These are phyloP conservation scores for Anaeramoeba flamelloides DNA, from an alignment of 78 protist species.

Conservation along the genomic window DNA sequence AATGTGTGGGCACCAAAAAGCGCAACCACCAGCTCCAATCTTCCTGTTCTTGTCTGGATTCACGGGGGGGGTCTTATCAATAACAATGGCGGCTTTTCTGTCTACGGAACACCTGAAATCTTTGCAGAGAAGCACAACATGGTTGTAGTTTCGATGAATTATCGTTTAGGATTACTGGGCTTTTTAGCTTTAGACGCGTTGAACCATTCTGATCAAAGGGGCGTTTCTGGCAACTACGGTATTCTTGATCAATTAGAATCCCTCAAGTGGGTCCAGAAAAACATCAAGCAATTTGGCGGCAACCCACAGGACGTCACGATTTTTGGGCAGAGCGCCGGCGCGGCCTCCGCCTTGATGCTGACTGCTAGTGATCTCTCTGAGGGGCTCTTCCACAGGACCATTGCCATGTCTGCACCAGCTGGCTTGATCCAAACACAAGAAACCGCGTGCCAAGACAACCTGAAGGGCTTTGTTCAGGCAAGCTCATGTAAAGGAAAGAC, in stretches of 20 bases:
- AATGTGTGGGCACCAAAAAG: not conserved
- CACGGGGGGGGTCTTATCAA: not conserved
- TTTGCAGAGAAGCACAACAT: not conserved
- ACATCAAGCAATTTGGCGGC: conserved; percentile 25
- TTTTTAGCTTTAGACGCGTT: not conserved
- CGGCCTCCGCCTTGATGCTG: conserved; percentile 30
- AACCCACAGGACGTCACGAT: conserved; percentile 17
- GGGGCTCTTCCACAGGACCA: conserved; percentile 20
- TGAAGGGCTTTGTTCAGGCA: too few relatives aligned
- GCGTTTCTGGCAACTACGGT: conserved; percentile 18
- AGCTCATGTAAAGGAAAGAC: too few relatives aligned
- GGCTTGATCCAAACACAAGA: too few relatives aligned
- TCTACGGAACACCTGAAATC: not conserved
- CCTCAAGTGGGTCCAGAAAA: conserved; percentile 9
- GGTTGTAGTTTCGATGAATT: conserved; percentile 23
- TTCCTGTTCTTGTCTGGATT: conserved; percentile 13
- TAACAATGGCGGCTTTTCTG: not conserved
- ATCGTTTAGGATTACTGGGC: conserved; percentile 18
- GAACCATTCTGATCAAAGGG: too few relatives aligned
- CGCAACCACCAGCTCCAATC: not conserved
- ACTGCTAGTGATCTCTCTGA: conserved; percentile 12
- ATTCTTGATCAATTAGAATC: conserved; percentile 14
- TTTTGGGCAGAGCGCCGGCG: conserved; percentile 25
- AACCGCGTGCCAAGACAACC: too few relatives aligned
- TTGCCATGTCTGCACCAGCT: too few relatives aligned